These are phyloP conservation scores for Plasmodium fragile DNA, from an alignment of 169 alveolate genomes.

Conservation along the genomic window DNA sequence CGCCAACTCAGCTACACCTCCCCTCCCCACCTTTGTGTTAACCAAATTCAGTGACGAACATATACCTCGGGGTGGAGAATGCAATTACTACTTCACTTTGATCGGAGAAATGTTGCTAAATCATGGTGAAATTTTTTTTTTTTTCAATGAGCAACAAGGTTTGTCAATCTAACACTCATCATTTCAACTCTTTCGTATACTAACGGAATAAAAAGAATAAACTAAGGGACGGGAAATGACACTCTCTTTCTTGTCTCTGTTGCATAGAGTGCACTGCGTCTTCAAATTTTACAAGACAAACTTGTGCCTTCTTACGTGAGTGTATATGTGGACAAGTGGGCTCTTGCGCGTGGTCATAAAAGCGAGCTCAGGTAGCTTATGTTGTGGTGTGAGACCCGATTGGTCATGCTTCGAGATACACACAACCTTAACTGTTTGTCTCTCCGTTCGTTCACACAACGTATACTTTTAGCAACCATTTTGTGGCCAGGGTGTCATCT, in stretches of 20 bases:
- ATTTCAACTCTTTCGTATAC: background rate
- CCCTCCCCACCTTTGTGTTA: too few species aligned
- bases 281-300: background rate
- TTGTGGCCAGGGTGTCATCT: background rate
- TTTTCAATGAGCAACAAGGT: background rate
- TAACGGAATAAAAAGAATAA: background rate
- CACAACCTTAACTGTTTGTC: background rate
- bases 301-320: background rate
- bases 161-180: background rate
- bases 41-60: background rate
- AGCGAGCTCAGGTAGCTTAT: background rate
- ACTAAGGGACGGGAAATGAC: background rate
- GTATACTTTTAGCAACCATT: background rate
- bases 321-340: background rate
- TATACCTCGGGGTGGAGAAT: background rate
- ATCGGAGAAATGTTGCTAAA: background rate
- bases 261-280: background rate
- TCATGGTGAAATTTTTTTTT: background rate
- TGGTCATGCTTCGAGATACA: background rate
- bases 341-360: background rate
- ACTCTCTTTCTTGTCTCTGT: background rate
- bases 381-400: background rate
- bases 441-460: background rate
- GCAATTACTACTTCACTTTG: background rate
- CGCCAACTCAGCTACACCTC: background rate